Evolutionary conservation across 495 filamentous ascomycete genomes (phyloP).

Genomic region (Hypoxylon intermedium): DNA sequence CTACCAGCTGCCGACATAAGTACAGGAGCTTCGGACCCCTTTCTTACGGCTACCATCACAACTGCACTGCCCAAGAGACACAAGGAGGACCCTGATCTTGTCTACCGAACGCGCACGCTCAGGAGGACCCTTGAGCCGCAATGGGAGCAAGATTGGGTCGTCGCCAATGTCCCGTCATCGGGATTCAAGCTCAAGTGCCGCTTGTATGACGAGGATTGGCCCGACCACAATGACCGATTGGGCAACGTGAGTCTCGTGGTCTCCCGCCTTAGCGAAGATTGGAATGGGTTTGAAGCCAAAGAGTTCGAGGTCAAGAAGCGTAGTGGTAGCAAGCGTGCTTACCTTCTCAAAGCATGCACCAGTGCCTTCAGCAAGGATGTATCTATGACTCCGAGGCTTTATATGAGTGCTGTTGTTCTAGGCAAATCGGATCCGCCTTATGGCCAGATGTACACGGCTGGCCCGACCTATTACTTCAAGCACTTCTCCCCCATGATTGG

Average conservation of each 20-base stretch:
- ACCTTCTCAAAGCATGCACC: conserved; percentile 68
- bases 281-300: conserved; percentile 68
- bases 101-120: conserved; percentile 78
- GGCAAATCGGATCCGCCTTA: conserved; percentile 78
- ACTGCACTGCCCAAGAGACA: conserved; percentile 70
- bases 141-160: conserved; percentile 87
- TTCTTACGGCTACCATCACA: conserved; percentile 72
- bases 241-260: conserved; percentile 79
- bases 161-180: conserved; percentile 79
- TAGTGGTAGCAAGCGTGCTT: conserved; percentile 83
- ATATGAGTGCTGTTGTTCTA: conserved; percentile 74
- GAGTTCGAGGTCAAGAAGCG: conserved; percentile 79
- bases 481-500: conserved; percentile 92
- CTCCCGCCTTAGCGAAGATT: conserved; percentile 62
- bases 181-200: conserved; percentile 83
- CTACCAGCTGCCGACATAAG: conserved; percentile 83
- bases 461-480: conserved; percentile 76
- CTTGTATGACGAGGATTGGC: conserved; percentile 86
- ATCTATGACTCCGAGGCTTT: conserved; percentile 60
- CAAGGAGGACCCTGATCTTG: conserved; percentile 76
- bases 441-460: conserved; percentile 79
- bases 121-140: conserved; percentile 71
- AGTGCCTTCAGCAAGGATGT: conserved; percentile 63
- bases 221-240: conserved; percentile 85
- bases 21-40: conserved; percentile 83